These are phyloP conservation scores for Jimgerdemannia lactiflua DNA, from an alignment of 192 early-diverging fungal species.

Conservation along the genomic window DNA sequence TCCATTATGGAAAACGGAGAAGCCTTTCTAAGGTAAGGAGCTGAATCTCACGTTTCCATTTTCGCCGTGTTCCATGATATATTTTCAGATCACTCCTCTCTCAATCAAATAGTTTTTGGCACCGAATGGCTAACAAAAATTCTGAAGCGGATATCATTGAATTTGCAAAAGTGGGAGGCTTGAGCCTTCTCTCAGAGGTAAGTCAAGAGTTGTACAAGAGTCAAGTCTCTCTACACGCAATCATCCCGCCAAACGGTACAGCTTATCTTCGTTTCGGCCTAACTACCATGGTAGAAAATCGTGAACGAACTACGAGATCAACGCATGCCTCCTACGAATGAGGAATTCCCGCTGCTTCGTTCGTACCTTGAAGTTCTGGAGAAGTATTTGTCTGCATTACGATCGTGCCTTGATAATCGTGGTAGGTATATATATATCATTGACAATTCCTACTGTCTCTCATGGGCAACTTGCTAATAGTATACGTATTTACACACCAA, in stretches of 20 bases:
- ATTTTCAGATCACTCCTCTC: background rate
- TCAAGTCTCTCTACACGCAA: background rate
- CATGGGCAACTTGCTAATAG: too few relatives aligned
- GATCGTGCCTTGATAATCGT: background rate
- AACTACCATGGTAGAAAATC: background rate
- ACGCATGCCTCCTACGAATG: background rate
- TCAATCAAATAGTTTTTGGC: background rate
- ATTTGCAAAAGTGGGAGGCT: background rate
- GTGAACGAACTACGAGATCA: background rate
- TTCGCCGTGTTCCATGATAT: background rate
- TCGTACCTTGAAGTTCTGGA: background rate
- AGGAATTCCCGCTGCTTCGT: background rate
- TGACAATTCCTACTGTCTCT: too few relatives aligned
- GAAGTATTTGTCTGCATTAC: background rate
- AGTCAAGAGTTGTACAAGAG: background rate
- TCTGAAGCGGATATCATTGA: background rate
- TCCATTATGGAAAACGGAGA: background rate
- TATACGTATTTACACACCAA: too few relatives aligned
- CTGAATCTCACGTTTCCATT: background rate
- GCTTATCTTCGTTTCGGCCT: background rate
- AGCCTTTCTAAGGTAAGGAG: background rate
- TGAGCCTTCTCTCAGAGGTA: background rate
- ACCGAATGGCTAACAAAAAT: background rate
- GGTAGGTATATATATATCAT: too few relatives aligned
- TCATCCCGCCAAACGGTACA: too few relatives aligned